These are phyloP conservation scores for Trypanosoma melophagium DNA, from an alignment of 208 protist species.

Conservation along the genomic window DNA sequence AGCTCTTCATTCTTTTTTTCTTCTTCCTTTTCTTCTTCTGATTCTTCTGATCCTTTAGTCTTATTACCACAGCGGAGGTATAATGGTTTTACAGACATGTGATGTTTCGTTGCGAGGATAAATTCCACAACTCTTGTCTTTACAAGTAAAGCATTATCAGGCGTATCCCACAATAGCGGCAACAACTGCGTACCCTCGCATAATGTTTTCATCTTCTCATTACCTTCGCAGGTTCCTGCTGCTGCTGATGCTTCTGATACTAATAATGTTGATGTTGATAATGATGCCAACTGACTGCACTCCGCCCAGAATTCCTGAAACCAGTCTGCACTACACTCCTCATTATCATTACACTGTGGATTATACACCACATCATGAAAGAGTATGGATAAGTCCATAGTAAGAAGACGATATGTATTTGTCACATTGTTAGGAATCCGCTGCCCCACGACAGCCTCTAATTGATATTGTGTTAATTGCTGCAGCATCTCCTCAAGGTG, in stretches of 20 bases:
- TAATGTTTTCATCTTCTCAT: not conserved
- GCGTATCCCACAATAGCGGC: conserved; percentile 22
- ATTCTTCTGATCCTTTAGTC: not conserved
- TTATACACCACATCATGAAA: conserved; percentile 86
- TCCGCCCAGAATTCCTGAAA: conserved; percentile 39
- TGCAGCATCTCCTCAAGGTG: conserved; percentile 66
- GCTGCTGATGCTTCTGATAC: no score
- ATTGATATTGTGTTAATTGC: conserved; percentile 28
- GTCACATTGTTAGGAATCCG: not conserved
- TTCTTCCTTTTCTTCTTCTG: not conserved
- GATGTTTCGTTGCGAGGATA: conserved; percentile 45
- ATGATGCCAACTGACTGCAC: conserved; percentile 17
- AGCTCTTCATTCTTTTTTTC: not conserved
- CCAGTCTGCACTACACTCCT: conserved; percentile 54
- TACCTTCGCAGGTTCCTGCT: not conserved
- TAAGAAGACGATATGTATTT: conserved; percentile 15
- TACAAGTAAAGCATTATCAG: conserved; percentile 9
- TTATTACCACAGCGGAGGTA: not conserved
- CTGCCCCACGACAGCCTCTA: not conserved
- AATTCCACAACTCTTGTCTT: conserved; percentile 28
- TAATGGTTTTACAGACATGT: conserved; percentile 37
- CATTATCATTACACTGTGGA: conserved; percentile 57
- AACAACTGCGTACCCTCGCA: not conserved
- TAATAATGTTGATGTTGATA: no score
- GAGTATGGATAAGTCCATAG: conserved; percentile 62